phyloP scores from a whole-genome alignment of 371 early-diverging fungal species.

The Caulochytrium protostelioides region DNA sequence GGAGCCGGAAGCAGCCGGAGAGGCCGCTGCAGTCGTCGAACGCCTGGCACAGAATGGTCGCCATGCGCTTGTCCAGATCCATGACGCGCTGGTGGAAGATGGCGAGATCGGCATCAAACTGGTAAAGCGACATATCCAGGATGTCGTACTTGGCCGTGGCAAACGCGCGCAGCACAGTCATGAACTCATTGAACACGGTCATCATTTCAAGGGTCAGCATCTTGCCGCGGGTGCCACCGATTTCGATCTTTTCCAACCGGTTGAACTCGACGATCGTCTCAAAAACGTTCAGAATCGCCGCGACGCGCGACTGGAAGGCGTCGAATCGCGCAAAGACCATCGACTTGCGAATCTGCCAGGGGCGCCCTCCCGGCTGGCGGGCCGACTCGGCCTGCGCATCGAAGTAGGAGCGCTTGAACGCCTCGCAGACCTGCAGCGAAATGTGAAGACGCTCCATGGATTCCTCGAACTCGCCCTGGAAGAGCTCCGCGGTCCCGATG shows the following conservation, averaged over 20 bases:
- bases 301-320: constrained; percentile 20
- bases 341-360: constrained; percentile 34
- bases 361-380: constrained; percentile 11
- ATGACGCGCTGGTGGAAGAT: constrained; percentile 22
- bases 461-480: constrained; percentile 31
- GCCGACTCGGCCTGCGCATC: constrained; percentile 15
- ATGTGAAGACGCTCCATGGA: constrained; percentile 24
- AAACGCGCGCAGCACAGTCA: constrained; percentile 18
- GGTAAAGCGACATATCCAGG: constrained; percentile 14
- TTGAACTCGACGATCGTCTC: constrained; percentile 39
- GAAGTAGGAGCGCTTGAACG: constrained; percentile 21
- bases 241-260: constrained; percentile 36
- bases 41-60: constrained; percentile 32
- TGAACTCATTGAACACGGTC: constrained; percentile 31
- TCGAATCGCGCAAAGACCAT: constrained; percentile 26
- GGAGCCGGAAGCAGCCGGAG: constrained; percentile 25
- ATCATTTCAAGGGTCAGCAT: constrained; percentile 33
- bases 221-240: constrained; percentile 38
- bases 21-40: constrained; percentile 36
- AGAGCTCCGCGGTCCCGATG: constrained; percentile 28
- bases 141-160: constrained; percentile 32
- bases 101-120: constrained; percentile 24
- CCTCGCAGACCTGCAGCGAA: constrained; percentile 17
- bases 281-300: constrained; percentile 25
- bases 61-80: constrained; percentile 31